Conservation (phyloP, 2,329 filamentous ascomycete species). For the Ilyonectria destructans region DNA sequence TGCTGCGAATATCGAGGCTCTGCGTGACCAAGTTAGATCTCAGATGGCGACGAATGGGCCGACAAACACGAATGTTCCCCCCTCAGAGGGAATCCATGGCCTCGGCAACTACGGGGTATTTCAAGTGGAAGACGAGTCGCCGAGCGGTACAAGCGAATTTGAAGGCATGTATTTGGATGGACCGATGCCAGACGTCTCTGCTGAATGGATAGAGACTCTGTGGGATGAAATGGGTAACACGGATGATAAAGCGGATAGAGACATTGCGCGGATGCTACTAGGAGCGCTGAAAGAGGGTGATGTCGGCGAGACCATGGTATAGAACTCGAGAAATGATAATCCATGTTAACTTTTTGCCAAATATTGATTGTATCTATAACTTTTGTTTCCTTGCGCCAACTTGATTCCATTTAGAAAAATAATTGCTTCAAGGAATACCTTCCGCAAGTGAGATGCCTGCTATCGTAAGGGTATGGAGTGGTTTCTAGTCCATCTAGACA, state of each 20-base stretch:
- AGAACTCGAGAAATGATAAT: neutral
- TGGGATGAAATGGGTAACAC: conserved; percentile 53
- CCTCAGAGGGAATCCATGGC: conserved; percentile 51
- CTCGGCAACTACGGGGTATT: conserved; percentile 55
- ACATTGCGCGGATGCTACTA: conserved; percentile 57
- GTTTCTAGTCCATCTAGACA: too few species aligned
- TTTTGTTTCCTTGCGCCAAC: conserved; percentile 2
- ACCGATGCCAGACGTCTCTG: conserved; percentile 47
- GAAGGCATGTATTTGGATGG: conserved; percentile 51
- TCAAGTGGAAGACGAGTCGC: conserved; percentile 47
- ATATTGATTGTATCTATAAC: conserved; percentile 14
- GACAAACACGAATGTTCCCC: conserved; percentile 40
- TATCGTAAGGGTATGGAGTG: neutral
- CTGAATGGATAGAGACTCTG: conserved; percentile 57
- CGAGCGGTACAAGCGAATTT: conserved; percentile 42
- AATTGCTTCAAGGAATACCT: neutral
- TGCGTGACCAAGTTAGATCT: conserved; percentile 29
- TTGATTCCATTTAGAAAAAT: neutral
- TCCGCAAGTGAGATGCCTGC: neutral
- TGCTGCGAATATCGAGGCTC: conserved; percentile 30
- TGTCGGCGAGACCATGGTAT: conserved; percentile 35
- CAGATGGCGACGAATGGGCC: conserved; percentile 23
- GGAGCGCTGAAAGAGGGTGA: conserved; percentile 56
- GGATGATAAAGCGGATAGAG: conserved; percentile 53
- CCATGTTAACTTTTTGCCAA: conserved; percentile 10